Base-by-base conservation (phyloP, 768 basidiomycete species). In the Podaxis pistillaris region DNA sequence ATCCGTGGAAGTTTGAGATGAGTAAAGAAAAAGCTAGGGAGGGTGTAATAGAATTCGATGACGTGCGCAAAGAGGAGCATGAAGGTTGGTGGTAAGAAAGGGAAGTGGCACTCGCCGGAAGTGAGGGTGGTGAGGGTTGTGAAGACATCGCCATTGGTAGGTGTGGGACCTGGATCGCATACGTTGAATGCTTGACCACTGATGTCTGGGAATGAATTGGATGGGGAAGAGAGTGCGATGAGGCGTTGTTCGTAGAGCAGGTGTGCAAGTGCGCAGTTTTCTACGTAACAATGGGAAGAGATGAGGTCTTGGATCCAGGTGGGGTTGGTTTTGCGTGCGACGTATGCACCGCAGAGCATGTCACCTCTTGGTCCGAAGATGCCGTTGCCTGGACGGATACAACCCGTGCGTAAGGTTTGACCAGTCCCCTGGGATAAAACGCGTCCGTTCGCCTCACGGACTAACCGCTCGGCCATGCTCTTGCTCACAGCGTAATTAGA, bases 401-500 rank as follows among this genome's bases (percentile, higher is more conserved):
- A 87, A 0, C 91, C 90, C 7, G 90, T 92, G 56, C 88, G 81
- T 50, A 92, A 70, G 12, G 76, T 68, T 22, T 63, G 67, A 58
- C 22, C 11, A 26, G 24, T 5, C 36, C 13, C 17, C 9, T 36
- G 49, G 30, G 61, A 47, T 66, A 74, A 6, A 63, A 63, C 19
- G 74, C 66, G 52, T 19, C 69, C 71, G 65, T 80, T 80, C 4
- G 75, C 69, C 17, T 62, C 73, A 58, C 74, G 83, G 66, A 71
- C 83, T 71, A 66, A 68, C 66, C 58, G 65, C 69, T 93, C 91
- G 1, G 83, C 90, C 28, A 76, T 72, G 7, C 75, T 67, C 70
- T 93, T 93, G 44, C 87, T 84, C 24, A 76, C 82, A 0, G 90
- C 89, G 61, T 93, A 93, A 70, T 92, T 93, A 12, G 90, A 92